These are phyloP conservation scores for Protostelium mycophagum DNA, from an alignment of 78 protist genomes.

Conservation along the genomic window DNA sequence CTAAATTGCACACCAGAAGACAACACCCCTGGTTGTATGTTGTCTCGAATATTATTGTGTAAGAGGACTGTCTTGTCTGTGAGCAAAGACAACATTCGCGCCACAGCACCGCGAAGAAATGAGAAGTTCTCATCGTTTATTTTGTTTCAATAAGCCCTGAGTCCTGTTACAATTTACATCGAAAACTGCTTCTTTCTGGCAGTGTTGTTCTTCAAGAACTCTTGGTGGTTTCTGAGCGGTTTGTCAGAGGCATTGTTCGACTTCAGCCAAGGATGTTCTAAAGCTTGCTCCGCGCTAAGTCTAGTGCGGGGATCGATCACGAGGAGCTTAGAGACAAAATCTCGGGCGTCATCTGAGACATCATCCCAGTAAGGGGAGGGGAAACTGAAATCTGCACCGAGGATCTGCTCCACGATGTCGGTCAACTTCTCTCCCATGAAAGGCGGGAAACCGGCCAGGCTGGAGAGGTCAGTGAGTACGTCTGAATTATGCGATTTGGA, in stretches of 20 bases:
- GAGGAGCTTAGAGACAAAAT: not conserved
- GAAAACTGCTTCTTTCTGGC: not conserved
- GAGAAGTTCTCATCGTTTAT: too few species aligned
- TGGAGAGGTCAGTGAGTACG: slow-evolving; percentile 1
- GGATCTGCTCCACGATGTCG: slow-evolving; percentile 39
- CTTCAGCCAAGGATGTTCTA: slow-evolving; percentile 51
- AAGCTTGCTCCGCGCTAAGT: slow-evolving; percentile 37
- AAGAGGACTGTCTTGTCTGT: too few species aligned
- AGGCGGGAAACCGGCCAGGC: slow-evolving; percentile 37
- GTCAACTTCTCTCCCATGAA: slow-evolving; percentile 33
- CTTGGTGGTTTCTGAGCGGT: not conserved
- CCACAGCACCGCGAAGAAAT: too few species aligned
- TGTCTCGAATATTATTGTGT: too few species aligned
- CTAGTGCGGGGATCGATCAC: slow-evolving; percentile 4
- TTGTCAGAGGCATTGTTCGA: not conserved
- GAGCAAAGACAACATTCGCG: too few species aligned
- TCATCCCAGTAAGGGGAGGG: slow-evolving; percentile 63
- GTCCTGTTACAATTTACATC: too few species aligned
- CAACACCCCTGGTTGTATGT: too few species aligned
- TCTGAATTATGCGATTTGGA: not conserved
- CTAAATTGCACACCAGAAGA: too few species aligned
- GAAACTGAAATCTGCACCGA: slow-evolving; percentile 43
- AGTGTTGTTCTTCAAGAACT: not conserved
- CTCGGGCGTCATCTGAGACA: slow-evolving; percentile 11
- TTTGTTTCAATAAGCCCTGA: too few species aligned